These are phyloP conservation scores for Clavariopsis aquatica DNA, from an alignment of 495 filamentous ascomycete genomes.

Conservation along the genomic window DNA sequence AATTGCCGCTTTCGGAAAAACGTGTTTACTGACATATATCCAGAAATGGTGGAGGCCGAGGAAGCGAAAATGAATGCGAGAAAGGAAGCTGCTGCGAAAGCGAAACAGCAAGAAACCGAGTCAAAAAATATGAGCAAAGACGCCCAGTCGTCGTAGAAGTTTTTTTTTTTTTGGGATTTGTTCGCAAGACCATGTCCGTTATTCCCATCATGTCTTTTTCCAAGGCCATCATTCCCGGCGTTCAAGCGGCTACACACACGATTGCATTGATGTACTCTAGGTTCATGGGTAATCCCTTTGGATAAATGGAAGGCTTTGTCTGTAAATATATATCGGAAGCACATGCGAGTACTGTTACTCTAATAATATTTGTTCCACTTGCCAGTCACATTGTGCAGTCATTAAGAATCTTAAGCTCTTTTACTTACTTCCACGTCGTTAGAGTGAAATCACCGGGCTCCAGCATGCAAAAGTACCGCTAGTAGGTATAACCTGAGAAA, in stretches of 20 bases:
- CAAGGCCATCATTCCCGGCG: slow-evolving; percentile 2
- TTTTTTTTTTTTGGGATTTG: not conserved
- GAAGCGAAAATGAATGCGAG: slow-evolving; percentile 46
- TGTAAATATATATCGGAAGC: not conserved
- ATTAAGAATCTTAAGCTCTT: no score
- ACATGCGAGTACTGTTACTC: not conserved
- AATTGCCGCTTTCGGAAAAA: slow-evolving; percentile 1
- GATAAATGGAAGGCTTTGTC: not conserved
- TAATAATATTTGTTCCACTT: not conserved
- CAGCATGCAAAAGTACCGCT: no score
- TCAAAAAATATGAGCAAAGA: not conserved
- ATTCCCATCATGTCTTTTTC: not conserved
- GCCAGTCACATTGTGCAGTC: no score
- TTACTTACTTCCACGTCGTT: no score
- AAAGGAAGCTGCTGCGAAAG: slow-evolving; percentile 37
- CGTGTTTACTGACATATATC: slow-evolving; percentile 5
- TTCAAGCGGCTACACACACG: slow-evolving; percentile 6
- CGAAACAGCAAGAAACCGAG: slow-evolving; percentile 1
- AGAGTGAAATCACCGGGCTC: no score
- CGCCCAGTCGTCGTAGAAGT: not conserved
- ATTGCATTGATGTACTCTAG: not conserved
- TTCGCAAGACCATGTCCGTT: not conserved
- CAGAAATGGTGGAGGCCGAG: slow-evolving; percentile 50
- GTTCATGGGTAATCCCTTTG: not conserved
- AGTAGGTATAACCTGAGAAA: no score